Base-by-base conservation (phyloP, 163 green algal species). In the Scenedesmus sp. region DNA sequence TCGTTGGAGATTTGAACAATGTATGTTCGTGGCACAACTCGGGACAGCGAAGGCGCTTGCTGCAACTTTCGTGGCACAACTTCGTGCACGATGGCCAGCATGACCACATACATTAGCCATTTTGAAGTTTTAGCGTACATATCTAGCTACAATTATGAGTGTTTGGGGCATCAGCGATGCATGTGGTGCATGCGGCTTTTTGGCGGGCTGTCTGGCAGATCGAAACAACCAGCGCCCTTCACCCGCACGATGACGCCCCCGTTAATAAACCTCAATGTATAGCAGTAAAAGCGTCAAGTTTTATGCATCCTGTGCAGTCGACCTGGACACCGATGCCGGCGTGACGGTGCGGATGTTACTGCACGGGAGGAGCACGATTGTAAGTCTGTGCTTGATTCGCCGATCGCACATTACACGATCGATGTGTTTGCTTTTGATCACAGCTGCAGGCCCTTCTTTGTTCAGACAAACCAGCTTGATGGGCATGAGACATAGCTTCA, bases 41-140 rank as follows among this genome's bases (percentile, higher is more conserved):
- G 84, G 12, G 84, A 54, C 2, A 57, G 4, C 12, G 60, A 34
- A 23, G 86, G n/a, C 10, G 59, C 86, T 66, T 82, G 64, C 64
- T 83, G 86, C 46, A 90, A 57, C 59, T 90, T 90, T n/a, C 86
- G 60, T 6, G 84, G 34, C 12, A 56, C 82, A 87, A 76, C 66
- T 76, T 76, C 66, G 16, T 26, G 66, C 66, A 26, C 66, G 66
- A 76, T 34, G 16, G 66, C 15, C 66, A 76, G 66, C 66, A 26
- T 34, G 66, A 76, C 16, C 16, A 76, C 66, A 18, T 76, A 76
- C 66, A 18, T 13, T 0, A 76, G 66, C 16, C 4, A 76, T 9
- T 4, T 26, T 26, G 16, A 3, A 3, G 6, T 76, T 5, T 76
- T 76, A 4, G 6, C 1, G 9, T 64, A 64, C 2, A 79, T 18